phyloP scores from a whole-genome alignment of 768 basidiomycete species.

The Serendipita sp. region DNA sequence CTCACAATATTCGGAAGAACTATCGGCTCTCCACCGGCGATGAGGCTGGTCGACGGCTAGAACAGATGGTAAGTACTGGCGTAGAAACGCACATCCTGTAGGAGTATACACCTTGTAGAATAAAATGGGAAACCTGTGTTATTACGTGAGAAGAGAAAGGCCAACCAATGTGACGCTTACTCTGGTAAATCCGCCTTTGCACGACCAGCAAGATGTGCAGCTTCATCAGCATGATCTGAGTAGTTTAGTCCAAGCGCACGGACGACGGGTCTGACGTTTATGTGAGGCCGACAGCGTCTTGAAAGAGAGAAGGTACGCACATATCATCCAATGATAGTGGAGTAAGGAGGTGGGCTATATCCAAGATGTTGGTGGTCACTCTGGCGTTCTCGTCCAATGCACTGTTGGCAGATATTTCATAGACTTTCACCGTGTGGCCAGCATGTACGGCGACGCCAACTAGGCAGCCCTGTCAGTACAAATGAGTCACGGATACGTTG shows the following conservation, averaged over 20 bases:
- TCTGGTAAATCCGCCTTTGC: background rate
- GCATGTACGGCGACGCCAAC: conserved; percentile 40
- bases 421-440: conserved; percentile 41
- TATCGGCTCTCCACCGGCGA: conserved; percentile 52
- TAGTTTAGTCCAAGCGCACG: conserved; percentile 73
- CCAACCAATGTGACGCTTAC: background rate
- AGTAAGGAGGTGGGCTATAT: conserved; percentile 51
- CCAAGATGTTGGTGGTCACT: conserved; percentile 44
- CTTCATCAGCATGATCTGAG: conserved; percentile 56
- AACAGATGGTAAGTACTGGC: background rate
- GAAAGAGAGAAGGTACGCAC: background rate
- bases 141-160: background rate
- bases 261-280: conserved; percentile 39
- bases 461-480: conserved; percentile 16
- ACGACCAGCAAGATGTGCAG: background rate
- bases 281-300: background rate
- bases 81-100: background rate
- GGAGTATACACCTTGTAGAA: conserved; percentile 43
- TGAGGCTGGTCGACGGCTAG: conserved; percentile 41
- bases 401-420: conserved; percentile 50
- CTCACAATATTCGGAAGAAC: conserved; percentile 50
- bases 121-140: conserved; percentile 35
- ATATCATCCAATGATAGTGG: conserved; percentile 32
- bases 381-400: conserved; percentile 49
- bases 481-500: background rate